These are phyloP conservation scores for Eucalyptus cloeziana DNA, from an alignment of 345 rosid genomes.

Conservation along the genomic window DNA sequence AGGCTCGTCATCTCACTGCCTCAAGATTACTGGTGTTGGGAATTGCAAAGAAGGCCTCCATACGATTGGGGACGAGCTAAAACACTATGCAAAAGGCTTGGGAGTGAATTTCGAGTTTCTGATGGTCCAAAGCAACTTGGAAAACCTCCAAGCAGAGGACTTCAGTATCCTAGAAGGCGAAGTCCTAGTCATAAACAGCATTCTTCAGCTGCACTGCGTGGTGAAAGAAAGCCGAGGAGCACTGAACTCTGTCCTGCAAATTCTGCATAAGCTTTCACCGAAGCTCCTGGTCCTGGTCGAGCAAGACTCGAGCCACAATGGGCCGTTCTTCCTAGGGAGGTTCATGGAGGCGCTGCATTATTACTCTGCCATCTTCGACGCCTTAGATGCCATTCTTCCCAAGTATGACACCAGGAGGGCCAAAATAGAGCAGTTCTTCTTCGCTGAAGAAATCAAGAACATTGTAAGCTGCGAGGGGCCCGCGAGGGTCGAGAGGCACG, in stretches of 20 bases:
- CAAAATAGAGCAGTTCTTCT: conserved; percentile 48
- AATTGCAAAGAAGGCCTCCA: conserved; percentile 3
- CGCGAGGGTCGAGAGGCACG: conserved; percentile 41
- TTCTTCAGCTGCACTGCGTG: conserved; percentile 30
- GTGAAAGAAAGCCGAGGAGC: conserved; percentile 50
- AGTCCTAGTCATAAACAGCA: conserved; percentile 24
- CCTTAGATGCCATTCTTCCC: conserved; percentile 39
- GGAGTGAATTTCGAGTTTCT: conserved; percentile 11
- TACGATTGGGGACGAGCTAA: conserved; percentile 14
- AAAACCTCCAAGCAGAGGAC: conserved; percentile 14
- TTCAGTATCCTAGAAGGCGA: conserved; percentile 8
- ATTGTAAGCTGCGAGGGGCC: conserved; percentile 49
- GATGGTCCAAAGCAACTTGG: conserved; percentile 13
- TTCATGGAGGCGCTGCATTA: conserved; percentile 63
- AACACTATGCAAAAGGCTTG: conserved; percentile 4
- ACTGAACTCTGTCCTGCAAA: conserved; percentile 23
- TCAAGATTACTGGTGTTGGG: conserved; percentile 27
- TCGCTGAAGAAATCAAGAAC: conserved; percentile 51
- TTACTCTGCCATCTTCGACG: conserved; percentile 46
- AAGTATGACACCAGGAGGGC: conserved; percentile 43
- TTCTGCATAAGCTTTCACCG: conserved; percentile 13
- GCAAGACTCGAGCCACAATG: conserved; percentile 41
- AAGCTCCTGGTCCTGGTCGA: conserved; percentile 23
- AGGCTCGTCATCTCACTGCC: conserved; percentile 6
- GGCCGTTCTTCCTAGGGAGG: conserved; percentile 49